Evolutionary conservation across 2,329 filamentous ascomycete species (phyloP), one percentile per base, ranked within the genome.

Genomic region (Apiospora aurea): DNA sequence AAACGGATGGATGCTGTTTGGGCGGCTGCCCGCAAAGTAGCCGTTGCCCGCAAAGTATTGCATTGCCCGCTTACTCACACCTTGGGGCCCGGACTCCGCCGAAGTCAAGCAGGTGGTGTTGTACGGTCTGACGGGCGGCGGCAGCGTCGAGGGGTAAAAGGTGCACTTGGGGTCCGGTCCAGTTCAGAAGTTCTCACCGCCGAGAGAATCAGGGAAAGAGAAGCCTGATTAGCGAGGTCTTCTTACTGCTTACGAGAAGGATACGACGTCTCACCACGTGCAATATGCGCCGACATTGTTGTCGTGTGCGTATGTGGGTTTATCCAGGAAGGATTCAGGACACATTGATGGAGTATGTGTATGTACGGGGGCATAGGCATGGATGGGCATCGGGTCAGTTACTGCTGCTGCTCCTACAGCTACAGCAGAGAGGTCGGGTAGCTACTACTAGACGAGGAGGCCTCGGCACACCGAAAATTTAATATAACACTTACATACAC

Each of bases 301-400:
- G 13, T 64, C 57, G 57, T 38, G 53, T 13, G 21, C 57, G 57
- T 38, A 38, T 41, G 53, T 34, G 29, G n/a, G n/a, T 38, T 61
- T 49, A n/a, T 41, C 57, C 57, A 41, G 34, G 57, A 64, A n/a
- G 57, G 57, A 38, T 38, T 61, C 53, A 64, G 57, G 34, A 64
- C 41, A 24, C 46, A 47, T n/a, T 16, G 46, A 24, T 24, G 8
- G 47, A 7, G 44, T 21, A 47, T 46, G 44, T 46, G 44, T 14
- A 46, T 46, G 44, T 29, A 29, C 26, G 26, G 34, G 7, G 34
- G 7, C 34, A n/a, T 21, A 13, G 13, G 6, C 16, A 46, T 46
- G 44, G 18, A 46, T 46, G 44, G 18, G 18, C n/a, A n/a, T 49
- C n/a, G 46, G 46, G n/a, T 21, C 1, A 1, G 21, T 21, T 16